These are phyloP conservation scores for Torulaspora globosa DNA, from an alignment of 1,139 yeast species.

Conservation along the genomic window DNA sequence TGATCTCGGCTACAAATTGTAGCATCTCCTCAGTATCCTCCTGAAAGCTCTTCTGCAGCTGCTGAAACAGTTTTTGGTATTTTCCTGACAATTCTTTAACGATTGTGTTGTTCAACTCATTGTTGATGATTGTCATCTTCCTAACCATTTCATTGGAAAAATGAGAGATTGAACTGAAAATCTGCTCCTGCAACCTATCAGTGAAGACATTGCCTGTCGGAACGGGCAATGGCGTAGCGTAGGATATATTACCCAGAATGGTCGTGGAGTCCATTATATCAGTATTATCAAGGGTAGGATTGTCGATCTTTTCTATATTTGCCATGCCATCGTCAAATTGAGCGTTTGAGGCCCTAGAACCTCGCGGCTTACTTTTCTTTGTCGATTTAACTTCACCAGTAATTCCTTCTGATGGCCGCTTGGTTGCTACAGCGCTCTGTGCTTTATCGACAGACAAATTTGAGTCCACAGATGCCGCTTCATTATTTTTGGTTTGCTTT, in stretches of 20 bases:
- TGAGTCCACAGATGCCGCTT: not conserved
- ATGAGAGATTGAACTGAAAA: slow-evolving; percentile 33
- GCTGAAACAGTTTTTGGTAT: slow-evolving; percentile 35
- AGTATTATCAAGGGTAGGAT: slow-evolving; percentile 6
- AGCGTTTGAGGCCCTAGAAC: not conserved
- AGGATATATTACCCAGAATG: slow-evolving; percentile 9
- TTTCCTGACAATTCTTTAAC: slow-evolving; percentile 36
- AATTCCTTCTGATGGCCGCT: slow-evolving; percentile 1
- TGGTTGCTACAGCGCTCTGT: not conserved
- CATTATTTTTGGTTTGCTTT: not conserved
- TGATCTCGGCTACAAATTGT: slow-evolving; percentile 36
- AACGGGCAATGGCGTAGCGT: slow-evolving; percentile 5
- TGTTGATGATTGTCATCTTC: slow-evolving; percentile 38
- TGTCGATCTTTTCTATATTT: slow-evolving; percentile 1
- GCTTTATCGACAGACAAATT: not conserved
- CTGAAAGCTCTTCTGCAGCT: slow-evolving; percentile 36
- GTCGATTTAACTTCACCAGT: not conserved
- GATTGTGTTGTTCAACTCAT: slow-evolving; percentile 37
- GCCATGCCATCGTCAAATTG: not conserved
- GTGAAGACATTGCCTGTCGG: slow-evolving; percentile 30
- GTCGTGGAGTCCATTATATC: slow-evolving; percentile 19
- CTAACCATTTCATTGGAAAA: slow-evolving; percentile 37
- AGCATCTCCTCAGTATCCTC: slow-evolving; percentile 39
- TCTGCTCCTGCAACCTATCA: slow-evolving; percentile 37
- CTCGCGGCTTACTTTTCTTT: not conserved